Conservation (phyloP, 257 asterid genomes). For the Solanum medicagineum region DNA sequence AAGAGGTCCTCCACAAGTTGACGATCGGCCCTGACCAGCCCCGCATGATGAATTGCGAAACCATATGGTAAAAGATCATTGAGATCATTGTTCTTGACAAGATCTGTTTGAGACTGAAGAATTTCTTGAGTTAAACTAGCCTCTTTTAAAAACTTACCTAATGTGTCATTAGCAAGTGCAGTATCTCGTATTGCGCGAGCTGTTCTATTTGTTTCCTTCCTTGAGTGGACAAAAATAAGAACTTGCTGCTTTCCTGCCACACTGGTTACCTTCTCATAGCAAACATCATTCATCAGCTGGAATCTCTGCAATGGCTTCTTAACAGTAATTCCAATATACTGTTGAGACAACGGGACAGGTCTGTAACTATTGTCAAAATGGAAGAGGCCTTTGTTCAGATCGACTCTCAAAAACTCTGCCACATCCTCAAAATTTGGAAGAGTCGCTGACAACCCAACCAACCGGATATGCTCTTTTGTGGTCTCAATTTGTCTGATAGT, state of each 20-base stretch:
- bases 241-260: constrained; percentile 32
- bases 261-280: constrained; percentile 26
- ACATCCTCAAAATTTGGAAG: constrained; percentile 30
- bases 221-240: constrained; percentile 29
- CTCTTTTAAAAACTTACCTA: constrained; percentile 26
- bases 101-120: constrained; percentile 24
- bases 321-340: constrained; percentile 25
- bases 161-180: constrained; percentile 26
- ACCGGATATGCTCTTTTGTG: constrained; percentile 26
- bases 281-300: constrained; percentile 31
- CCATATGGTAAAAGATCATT: constrained; percentile 28
- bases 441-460: constrained; percentile 32
- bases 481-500: constrained; percentile 31
- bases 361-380: constrained; percentile 30
- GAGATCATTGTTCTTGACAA: constrained; percentile 33
- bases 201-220: constrained; percentile 33
- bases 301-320: constrained; percentile 34
- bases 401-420: constrained; percentile 29
- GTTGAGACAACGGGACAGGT: constrained; percentile 30
- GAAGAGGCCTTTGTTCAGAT: constrained; percentile 25
- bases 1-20: constrained; percentile 27
- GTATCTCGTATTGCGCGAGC: constrained; percentile 30
- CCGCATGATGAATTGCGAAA: constrained; percentile 33
- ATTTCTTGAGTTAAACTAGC: constrained; percentile 21
- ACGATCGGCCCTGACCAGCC: constrained; percentile 29